Conservation (phyloP, 2,329 filamentous ascomycete species). For the Harringtonia lauricola region DNA sequence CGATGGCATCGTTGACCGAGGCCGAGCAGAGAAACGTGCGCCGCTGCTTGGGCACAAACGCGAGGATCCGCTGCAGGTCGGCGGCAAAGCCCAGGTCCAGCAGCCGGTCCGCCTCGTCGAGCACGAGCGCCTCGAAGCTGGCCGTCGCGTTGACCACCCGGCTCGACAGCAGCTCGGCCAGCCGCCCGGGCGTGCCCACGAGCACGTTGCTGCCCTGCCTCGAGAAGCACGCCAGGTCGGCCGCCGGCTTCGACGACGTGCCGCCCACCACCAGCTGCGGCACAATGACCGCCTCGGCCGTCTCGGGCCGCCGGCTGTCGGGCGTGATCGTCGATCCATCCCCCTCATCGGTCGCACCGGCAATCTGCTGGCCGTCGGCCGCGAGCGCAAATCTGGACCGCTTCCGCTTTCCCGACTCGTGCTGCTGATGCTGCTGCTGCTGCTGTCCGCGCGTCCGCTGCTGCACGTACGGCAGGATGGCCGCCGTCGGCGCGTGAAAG, state of each 20-base stretch:
- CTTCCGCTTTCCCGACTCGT: not conserved
- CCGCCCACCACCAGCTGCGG: constrained; percentile 86
- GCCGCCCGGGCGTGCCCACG: constrained; percentile 74
- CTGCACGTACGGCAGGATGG: constrained; percentile 41
- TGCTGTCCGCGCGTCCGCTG: not conserved
- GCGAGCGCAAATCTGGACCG: constrained; percentile 36
- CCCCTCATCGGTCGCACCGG: constrained; percentile 8
- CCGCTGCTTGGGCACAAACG: constrained; percentile 79
- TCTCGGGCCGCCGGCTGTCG: constrained; percentile 25
- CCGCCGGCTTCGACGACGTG: constrained; percentile 56
- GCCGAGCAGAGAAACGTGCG: constrained; percentile 91
- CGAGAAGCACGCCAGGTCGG: constrained; percentile 79
- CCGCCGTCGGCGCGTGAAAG: constrained; percentile 74
- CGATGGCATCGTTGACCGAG: constrained; percentile 88
- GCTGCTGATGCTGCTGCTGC: constrained; percentile 14
- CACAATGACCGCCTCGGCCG: constrained; percentile 46
- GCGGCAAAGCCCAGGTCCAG: constrained; percentile 91
- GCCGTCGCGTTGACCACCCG: constrained; percentile 82
- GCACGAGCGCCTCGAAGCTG: constrained; percentile 81
- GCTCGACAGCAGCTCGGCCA: constrained; percentile 78
- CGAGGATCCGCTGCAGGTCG: constrained; percentile 76
- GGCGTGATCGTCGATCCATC: constrained; percentile 1
- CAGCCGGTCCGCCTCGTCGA: constrained; percentile 89
- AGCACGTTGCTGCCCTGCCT: constrained; percentile 78
- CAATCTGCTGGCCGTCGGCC: constrained; percentile 10